Evolutionary conservation across 2,329 filamentous ascomycete species (phyloP).

Genomic region (Aureobasidium leucospermi): DNA sequence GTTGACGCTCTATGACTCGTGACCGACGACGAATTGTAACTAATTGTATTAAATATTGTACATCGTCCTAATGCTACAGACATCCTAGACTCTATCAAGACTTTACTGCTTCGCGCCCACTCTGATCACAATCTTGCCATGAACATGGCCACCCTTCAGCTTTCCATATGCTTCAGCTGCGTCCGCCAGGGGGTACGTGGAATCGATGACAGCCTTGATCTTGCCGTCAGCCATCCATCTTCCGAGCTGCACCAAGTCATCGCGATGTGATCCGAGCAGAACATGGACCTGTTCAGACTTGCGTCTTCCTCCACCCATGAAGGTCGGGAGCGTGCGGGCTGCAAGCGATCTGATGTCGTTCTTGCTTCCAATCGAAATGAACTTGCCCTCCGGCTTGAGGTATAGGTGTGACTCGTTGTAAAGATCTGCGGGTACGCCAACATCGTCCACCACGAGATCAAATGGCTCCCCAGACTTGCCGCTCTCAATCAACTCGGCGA

Average conservation of each 20-base stretch:
- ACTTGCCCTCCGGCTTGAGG: slow-evolving; percentile 43
- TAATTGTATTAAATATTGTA: background rate
- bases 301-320: slow-evolving; percentile 46
- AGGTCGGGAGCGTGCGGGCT: slow-evolving; percentile 33
- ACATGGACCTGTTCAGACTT: slow-evolving; percentile 32
- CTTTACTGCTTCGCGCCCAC: slow-evolving; percentile 15
- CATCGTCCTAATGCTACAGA: background rate
- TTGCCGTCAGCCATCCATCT: slow-evolving; percentile 53
- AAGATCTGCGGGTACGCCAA: slow-evolving; percentile 43
- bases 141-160: slow-evolving; percentile 48
- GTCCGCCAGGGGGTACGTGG: slow-evolving; percentile 49
- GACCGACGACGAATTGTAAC: too few species aligned
- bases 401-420: slow-evolving; percentile 49
- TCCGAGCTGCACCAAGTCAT: slow-evolving; percentile 44
- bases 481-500: slow-evolving; percentile 35
- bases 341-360: slow-evolving; percentile 26
- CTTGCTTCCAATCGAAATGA: slow-evolving; percentile 45
- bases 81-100: background rate
- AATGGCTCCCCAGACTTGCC: slow-evolving; percentile 38
- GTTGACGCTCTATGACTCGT: too few species aligned
- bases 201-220: slow-evolving; percentile 50
- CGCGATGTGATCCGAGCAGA: slow-evolving; percentile 30
- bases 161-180: slow-evolving; percentile 51
- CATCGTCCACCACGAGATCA: slow-evolving; percentile 51
- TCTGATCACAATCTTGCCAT: slow-evolving; percentile 51